These are phyloP conservation scores for Colletotrichum sp. DNA, from an alignment of 2,329 filamentous ascomycete genomes.

Conservation along the genomic window DNA sequence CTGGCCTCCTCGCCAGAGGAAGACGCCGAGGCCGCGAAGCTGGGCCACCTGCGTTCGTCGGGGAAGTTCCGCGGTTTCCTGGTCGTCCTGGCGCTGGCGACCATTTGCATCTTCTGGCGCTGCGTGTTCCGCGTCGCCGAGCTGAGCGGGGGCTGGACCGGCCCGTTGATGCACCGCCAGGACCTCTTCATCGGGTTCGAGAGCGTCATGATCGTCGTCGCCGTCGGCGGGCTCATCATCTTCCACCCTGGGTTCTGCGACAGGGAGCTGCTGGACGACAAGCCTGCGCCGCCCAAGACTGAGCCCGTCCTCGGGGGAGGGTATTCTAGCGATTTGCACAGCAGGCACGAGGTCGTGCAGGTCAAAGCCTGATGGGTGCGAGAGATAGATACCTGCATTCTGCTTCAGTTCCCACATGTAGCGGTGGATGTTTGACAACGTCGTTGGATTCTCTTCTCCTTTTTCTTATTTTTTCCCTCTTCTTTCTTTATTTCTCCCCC, in stretches of 20 bases:
- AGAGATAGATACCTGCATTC: neutral
- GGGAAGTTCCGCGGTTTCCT: slow-evolving; percentile 59
- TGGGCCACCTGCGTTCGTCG: slow-evolving; percentile 42
- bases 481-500: too few relatives aligned
- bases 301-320: neutral
- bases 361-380: neutral
- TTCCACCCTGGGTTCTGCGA: slow-evolving; percentile 45
- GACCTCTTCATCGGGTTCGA: slow-evolving; percentile 64
- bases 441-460: neutral
- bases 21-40: slow-evolving; percentile 38
- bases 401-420: neutral
- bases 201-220: slow-evolving; percentile 56
- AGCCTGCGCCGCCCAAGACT: neutral
- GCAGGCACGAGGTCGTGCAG: slow-evolving; percentile 21
- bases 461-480: too few relatives aligned
- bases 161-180: slow-evolving; percentile 60
- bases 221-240: slow-evolving; percentile 48
- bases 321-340: neutral
- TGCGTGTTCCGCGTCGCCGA: slow-evolving; percentile 71
- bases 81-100: slow-evolving; percentile 58
- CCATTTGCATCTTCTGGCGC: slow-evolving; percentile 68
- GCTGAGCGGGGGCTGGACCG: slow-evolving; percentile 67
- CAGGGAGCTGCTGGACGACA: slow-evolving; percentile 28
- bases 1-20: slow-evolving; percentile 12
- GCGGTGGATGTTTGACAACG: neutral